Evolutionary conservation across 106 monocot genomes (phyloP), one percentile per base, ranked within the genome.

Genomic region (Apostasia shenzhenica): DNA sequence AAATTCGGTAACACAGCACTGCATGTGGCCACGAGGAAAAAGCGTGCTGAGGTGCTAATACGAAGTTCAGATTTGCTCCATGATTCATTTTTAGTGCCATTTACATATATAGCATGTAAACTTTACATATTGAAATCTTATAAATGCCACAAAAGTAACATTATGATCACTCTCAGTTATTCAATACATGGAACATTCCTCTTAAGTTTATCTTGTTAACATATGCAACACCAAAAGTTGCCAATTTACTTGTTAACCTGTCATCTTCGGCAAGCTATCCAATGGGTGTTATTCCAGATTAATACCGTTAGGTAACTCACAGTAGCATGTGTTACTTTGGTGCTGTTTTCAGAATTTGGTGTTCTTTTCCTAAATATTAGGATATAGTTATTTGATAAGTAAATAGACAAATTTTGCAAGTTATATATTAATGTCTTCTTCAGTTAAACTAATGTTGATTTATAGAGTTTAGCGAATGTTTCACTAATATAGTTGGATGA

Each of bases 1-100:
- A 72, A 73, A 56, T 60, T 53, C 10, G 79, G 79, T 8, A 79
- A 63, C 62, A 79, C 79, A 3, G 79, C 73, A 2, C 47, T 79
- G 26, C 79, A 79, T 69, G 72, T 79, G 7, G 79, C 79, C 41
- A 79, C 79, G 0, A 79, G 61, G 60, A 79, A 79, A 49, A 79
- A 79, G 14, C 13, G 79, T 48, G 59, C 79, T 41, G 73, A 73
- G 78, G 78, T 78, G 60, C 51, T 57, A n/a, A 40, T 68, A 54
- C 10, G 0, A 6, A 52, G 10, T 52, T 52, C 10, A 26, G 26
- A 26, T 52, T 52, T 10, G 10, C 52, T 52, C 5, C 52, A 14
- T 14, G 59, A 11, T n/a, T n/a, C 43, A 14, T 41, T 7, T 42
- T 4, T 38, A 26, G 45, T 56, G 14, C 14, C 45, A 59, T 58